These are phyloP conservation scores for Chrysanthemum seticuspe DNA, from an alignment of 129 eudicot genomes.

Conservation along the genomic window DNA sequence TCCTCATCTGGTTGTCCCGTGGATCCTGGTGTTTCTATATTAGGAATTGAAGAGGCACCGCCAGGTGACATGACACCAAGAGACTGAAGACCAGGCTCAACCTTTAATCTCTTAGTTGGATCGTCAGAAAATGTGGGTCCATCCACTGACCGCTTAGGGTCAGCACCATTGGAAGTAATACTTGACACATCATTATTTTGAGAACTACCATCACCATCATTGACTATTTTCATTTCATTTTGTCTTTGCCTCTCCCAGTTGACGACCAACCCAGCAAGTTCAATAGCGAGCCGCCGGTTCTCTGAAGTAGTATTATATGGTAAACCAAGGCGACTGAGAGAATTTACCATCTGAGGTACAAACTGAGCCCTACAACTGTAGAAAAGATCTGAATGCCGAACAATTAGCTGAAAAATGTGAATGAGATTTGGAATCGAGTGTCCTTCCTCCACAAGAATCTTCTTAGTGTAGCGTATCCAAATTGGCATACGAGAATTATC, in stretches of 20 bases:
- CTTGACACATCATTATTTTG: conserved; percentile 59
- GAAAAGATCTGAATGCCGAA: conserved; percentile 98
- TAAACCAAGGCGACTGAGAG: conserved; percentile 95
- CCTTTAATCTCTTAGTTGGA: conserved; percentile 75
- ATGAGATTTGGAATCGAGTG: conserved; percentile 95
- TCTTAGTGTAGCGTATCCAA: conserved; percentile 98
- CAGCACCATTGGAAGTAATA: conserved; percentile 47
- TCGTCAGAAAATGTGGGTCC: conserved; percentile 76
- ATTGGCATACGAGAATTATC: conserved; percentile 94
- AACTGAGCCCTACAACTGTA: conserved; percentile 98
- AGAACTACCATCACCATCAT: conserved; percentile 47
- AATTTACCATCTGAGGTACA: conserved; percentile 98
- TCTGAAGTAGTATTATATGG: conserved; percentile 93
- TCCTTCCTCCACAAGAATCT: conserved; percentile 98
- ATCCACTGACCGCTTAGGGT: conserved; percentile 58
- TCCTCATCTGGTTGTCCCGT: conserved; percentile 93
- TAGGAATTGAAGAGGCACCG: conserved; percentile 85
- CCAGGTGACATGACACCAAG: conserved; percentile 95
- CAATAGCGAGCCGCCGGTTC: conserved; percentile 97
- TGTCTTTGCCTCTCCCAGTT: conserved; percentile 98
- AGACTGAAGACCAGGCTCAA: conserved; percentile 92
- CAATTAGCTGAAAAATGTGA: conserved; percentile 97
- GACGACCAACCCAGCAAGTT: conserved; percentile 98
- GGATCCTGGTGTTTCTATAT: conserved; percentile 87
- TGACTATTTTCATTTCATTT: conserved; percentile 68